phyloP scores from a whole-genome alignment of 176 grass and related monocot species.

The Triticum aestivum region IWGSC_CS_RefSeq_v2.1 NC_057794.1:13757101-13757600 shows the following conservation, averaged over 20 bases:
- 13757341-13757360: constrained; percentile 66
- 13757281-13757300: background rate
- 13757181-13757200: background rate
- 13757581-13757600: constrained; percentile 79
- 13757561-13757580: constrained; percentile 71
- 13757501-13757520: background rate
- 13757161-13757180: background rate
- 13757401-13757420: constrained; percentile 45
- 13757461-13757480: background rate
- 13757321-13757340: constrained; percentile 74
- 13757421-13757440: constrained; percentile 79
- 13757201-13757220: background rate
- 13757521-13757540: background rate
- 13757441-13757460: constrained; percentile 90
- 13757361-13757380: constrained; percentile 64
- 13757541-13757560: constrained; percentile 67
- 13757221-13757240: background rate
- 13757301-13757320: background rate
- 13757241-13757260: background rate
- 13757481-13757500: background rate
- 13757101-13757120: background rate
- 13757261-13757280: background rate
- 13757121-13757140: background rate
- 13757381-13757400: constrained; percentile 81
- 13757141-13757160: background rate